Base-by-base conservation (phyloP, 2,329 filamentous ascomycete genomes). In the Verticillium albo-atrum region DNA sequence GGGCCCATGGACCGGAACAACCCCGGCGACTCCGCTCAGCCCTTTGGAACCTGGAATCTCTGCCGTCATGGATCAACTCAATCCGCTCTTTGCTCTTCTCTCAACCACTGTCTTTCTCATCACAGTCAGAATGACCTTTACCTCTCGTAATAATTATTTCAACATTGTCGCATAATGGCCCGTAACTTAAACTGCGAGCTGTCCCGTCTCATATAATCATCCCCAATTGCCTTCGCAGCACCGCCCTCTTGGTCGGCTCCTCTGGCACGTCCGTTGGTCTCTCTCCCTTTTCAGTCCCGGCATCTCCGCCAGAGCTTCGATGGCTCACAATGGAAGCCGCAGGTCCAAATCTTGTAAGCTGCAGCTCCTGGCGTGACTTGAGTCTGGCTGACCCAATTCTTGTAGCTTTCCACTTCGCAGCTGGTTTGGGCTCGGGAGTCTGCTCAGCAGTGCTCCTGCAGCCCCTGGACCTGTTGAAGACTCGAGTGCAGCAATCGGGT, bases 401-500 rank as follows among this genome's bases (percentile, higher is more conserved):
- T 53, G n/a, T 32, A 90, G 88, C 85, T 65, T 92, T 91, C 73
- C 95, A 98, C 77, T 96, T 98, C 74, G 76, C 89, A 66, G 94
- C 93, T 64, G 95, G 95, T 63, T 85, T 98, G 59, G 86, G 86
- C 69, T 97, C 93, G 7, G 95, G 95, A 68, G 83, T 96, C 56
- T 85, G 91, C 64, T 95, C 92, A 57, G 93, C 95, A 58, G 87
- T 96, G 61, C 87, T 98, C 58, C 85, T 99, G 17, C 95, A 99
- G 75, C 95, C 95, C 27, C 90, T 95, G 69, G 95, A 99, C 76
- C 88, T 99, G 4, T 87, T 99, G 72, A 99, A 99, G 76, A 99
- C 95, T 30, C 89, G 95, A 54, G 88, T 98, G 47, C 95, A 99
- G 72, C 95, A 98, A 74, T 91, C 91, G 34, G 86, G 86, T 55